Percentiles rank a stretch among this genome's conserved stretches.
Conservation (phyloP, 176 grass and related monocot genomes). For the Oryza punctata region DNA sequence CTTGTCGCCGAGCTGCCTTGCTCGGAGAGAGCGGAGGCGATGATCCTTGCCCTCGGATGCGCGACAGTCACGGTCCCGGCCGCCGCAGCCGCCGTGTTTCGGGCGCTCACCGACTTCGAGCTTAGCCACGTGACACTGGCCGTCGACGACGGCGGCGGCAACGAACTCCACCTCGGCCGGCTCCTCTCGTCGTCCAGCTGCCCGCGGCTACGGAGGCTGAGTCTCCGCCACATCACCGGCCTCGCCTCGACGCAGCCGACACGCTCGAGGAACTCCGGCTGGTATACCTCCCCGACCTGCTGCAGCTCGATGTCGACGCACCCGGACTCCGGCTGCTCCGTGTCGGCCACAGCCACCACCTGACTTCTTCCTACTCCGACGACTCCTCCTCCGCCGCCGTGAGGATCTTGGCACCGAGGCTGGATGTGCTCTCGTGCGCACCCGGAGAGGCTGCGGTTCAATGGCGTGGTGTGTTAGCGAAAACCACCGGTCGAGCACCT, state of each 20-base stretch:
- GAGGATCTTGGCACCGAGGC: neutral
- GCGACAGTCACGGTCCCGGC: neutral
- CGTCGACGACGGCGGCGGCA: too few species aligned
- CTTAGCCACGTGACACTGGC: neutral
- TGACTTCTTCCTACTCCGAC: too few species aligned
- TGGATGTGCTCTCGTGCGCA: neutral
- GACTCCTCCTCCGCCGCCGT: neutral
- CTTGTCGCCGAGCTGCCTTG: too few species aligned
- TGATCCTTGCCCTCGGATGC: conserved; percentile 5
- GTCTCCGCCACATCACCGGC: neutral
- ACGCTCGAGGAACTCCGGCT: conserved; percentile 28
- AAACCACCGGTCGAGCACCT: too few species aligned
- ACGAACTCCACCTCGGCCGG: too few species aligned
- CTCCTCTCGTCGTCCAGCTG: neutral
- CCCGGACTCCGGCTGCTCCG: conserved; percentile 2
- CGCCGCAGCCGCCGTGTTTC: neutral
- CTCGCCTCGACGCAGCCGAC: neutral
- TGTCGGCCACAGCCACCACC: too few species aligned
- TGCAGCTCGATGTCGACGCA: neutral
- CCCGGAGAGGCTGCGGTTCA: too few species aligned
- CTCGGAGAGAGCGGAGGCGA: neutral
- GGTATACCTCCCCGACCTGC: neutral
- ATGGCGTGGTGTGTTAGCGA: too few species aligned
- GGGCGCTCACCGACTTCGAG: neutral
- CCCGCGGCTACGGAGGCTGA: neutral